phyloP scores from a whole-genome alignment of 2,329 filamentous ascomycete genomes.

The Aspergillus sp. region DNA sequence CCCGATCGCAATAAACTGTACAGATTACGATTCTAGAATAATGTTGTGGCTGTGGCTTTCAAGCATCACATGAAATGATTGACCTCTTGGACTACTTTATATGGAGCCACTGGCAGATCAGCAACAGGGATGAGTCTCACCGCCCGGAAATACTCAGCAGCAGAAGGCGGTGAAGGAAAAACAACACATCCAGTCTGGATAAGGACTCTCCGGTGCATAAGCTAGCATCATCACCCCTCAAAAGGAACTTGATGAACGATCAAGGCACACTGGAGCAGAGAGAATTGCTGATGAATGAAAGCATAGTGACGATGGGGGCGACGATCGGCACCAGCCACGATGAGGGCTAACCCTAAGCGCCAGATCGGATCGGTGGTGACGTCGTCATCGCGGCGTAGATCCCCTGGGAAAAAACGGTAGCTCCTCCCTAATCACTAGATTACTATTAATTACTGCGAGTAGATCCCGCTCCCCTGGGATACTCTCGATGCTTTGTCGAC shows the following conservation, averaged over 20 bases:
- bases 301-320: background rate
- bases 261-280: background rate
- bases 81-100: too few relatives aligned
- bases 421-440: background rate
- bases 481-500: background rate
- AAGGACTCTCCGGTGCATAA: too few relatives aligned
- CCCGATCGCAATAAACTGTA: background rate
- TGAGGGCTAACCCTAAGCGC: slow-evolving; percentile 12
- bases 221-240: too few relatives aligned
- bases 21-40: background rate
- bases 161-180: too few relatives aligned
- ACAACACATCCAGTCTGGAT: too few relatives aligned
- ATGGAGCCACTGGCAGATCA: too few relatives aligned
- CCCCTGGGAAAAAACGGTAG: background rate
- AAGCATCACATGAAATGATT: too few relatives aligned
- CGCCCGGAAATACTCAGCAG: too few relatives aligned
- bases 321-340: background rate
- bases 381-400: slow-evolving; percentile 5
- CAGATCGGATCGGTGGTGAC: slow-evolving; percentile 5
- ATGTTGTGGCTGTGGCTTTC: too few relatives aligned
- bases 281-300: background rate
- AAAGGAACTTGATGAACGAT: background rate
- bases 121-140: too few relatives aligned
- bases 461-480: background rate
- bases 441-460: background rate